Percentiles rank a stretch among this genome's conserved stretches.
These are phyloP conservation scores for Corymbia calophylla DNA, from an alignment of 441 rosid species.

Conservation along the genomic window DNA sequence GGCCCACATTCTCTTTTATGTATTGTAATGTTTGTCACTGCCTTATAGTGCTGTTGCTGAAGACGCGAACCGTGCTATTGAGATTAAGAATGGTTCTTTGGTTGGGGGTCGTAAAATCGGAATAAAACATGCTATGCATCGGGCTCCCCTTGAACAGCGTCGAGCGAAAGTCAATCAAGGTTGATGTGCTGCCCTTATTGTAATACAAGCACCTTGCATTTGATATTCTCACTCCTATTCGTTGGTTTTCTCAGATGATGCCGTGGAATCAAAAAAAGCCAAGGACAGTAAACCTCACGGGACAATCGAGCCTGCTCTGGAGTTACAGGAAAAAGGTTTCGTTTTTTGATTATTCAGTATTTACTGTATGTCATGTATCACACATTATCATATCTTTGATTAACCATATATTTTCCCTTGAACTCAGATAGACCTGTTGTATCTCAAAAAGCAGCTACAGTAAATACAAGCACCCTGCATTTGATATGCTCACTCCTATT, in stretches of 20 bases:
- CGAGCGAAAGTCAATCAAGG: slow-evolving; percentile 48
- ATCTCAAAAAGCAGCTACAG: slow-evolving; percentile 32
- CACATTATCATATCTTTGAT: background rate
- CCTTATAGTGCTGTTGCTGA: slow-evolving; percentile 71
- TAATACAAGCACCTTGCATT: background rate
- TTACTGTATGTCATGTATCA: background rate
- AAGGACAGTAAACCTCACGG: slow-evolving; percentile 14
- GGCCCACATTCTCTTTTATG: background rate
- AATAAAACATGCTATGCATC: slow-evolving; percentile 78
- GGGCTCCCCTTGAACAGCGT: slow-evolving; percentile 72
- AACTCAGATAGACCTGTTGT: slow-evolving; percentile 33
- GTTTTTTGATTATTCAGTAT: background rate
- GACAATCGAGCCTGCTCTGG: slow-evolving; percentile 24
- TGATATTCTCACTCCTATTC: background rate
- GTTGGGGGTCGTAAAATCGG: slow-evolving; percentile 77
- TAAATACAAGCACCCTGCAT: background rate
- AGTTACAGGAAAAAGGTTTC: slow-evolving; percentile 25
- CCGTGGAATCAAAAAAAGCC: slow-evolving; percentile 14
- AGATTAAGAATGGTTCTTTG: slow-evolving; percentile 56
- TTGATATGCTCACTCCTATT: background rate
- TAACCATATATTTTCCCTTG: slow-evolving; percentile 15
- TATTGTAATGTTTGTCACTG: background rate
- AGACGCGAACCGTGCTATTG: slow-evolving; percentile 79
- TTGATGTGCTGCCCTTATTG: slow-evolving; percentile 5
- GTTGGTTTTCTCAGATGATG: slow-evolving; percentile 29